phyloP scores from a whole-genome alignment of 176 grass and related monocot species.

The Carex pumila region DNA sequence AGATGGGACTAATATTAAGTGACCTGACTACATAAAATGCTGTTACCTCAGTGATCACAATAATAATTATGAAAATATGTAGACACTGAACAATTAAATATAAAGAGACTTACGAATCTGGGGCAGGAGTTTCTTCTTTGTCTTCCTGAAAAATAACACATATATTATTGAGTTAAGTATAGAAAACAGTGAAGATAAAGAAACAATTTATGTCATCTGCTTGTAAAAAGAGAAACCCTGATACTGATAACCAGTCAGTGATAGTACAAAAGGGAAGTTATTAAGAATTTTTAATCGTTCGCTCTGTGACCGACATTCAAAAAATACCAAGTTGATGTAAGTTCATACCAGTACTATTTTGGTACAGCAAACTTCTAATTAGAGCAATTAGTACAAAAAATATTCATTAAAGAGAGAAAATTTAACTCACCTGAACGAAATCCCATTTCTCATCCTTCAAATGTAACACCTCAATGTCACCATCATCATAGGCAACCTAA shows the following conservation, averaged over 20 bases:
- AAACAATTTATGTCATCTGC: neutral
- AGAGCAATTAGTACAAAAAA: neutral
- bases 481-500: constrained; percentile 78
- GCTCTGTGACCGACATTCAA: neutral
- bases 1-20: neutral
- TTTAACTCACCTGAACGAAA: constrained; percentile 23
- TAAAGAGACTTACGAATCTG: neutral
- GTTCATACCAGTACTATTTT: neutral
- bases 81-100: neutral
- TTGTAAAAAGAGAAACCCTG: neutral
- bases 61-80: neutral
- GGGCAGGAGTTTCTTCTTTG: neutral
- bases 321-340: neutral
- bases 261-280: neutral
- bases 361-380: neutral
- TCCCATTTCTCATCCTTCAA: constrained; percentile 67
- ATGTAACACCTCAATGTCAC: constrained; percentile 48
- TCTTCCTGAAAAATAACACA: constrained; percentile 1
- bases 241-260: neutral
- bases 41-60: neutral
- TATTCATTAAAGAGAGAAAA: neutral
- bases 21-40: neutral
- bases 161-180: neutral
- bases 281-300: neutral
- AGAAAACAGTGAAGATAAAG: neutral